Conservation (phyloP, 306 rosid species). For the Crotalaria pallida region DNA sequence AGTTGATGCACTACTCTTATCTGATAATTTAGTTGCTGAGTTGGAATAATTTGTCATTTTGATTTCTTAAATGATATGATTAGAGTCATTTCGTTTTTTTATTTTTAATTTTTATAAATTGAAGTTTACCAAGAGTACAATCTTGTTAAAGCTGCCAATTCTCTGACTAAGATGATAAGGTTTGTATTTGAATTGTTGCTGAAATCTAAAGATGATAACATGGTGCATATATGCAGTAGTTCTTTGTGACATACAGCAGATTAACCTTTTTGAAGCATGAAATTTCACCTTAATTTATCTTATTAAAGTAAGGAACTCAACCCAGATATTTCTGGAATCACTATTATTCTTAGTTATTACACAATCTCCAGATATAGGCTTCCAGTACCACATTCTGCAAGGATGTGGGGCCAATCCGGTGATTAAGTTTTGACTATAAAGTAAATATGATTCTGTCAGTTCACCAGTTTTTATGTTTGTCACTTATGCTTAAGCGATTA, state of each 20-base stretch:
- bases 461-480: neutral
- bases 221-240: neutral
- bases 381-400: neutral
- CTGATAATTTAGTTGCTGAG: neutral
- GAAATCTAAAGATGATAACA: neutral
- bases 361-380: neutral
- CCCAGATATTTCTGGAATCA: neutral
- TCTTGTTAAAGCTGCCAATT: neutral
- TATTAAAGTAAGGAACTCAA: neutral
- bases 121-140: neutral
- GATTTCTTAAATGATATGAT: slow-evolving; percentile 8
- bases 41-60: neutral
- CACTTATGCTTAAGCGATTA: neutral
- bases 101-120: too few relatives aligned
- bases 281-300: neutral
- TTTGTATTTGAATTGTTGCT: neutral
- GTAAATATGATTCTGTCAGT: neutral
- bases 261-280: neutral
- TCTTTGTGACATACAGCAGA: neutral
- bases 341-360: neutral
- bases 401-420: neutral
- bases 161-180: neutral
- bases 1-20: neutral
- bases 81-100: neutral
- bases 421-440: neutral